Evolutionary conservation across 345 rosid species (phyloP), one percentile per base, ranked within the genome.

Genomic region (Citrus mangshanensis): DNA sequence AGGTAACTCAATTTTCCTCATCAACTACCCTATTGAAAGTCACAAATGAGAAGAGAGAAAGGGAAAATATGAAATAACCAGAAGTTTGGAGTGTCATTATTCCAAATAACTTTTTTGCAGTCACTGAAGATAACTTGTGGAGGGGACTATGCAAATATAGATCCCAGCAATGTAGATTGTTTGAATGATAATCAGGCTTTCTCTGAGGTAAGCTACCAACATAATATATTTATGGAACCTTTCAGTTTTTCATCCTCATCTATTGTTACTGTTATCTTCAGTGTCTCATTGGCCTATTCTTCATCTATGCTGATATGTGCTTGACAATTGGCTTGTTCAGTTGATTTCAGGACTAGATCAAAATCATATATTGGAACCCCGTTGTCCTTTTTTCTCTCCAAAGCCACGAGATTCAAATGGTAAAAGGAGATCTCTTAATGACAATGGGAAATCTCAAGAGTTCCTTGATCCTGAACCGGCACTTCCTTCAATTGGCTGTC

Each of bases 121-220:
- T 84, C 91, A 28, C 70, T 83, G 83, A 82, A 82, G 81, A 85
- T 70, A 81, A 84, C 38, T 27, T 93, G 97, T 76, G 69, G 78
- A 74, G 89, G 84, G 40, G 71, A 89, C 64, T 86, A 85, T 74
- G 60, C 42, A 25, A 16, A 3, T 18, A 8, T 70, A 38, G 82
- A 88, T 70, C 87, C 87, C 67, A 73, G 68, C 78, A 85, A 87
- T 61, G 37, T 9, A 25, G 84, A 84, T 56, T 93, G 97, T 80
- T 68, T 34, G 54, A 79, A 62, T 21, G 68, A 85, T 68, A 1
- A 86, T 28, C 59, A 30, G 70, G 82, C 79, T 30, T 84, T 30
- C 49, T 0, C 49, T 5, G 59, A 86, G 87, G 93, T 84, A 70
- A 5, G 38, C 1, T 6, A 30, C 9, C 27, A 12, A 68, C 51